Base-by-base conservation (phyloP, 2,329 filamentous ascomycete species). In the Colletotrichum tamarilloi region DNA sequence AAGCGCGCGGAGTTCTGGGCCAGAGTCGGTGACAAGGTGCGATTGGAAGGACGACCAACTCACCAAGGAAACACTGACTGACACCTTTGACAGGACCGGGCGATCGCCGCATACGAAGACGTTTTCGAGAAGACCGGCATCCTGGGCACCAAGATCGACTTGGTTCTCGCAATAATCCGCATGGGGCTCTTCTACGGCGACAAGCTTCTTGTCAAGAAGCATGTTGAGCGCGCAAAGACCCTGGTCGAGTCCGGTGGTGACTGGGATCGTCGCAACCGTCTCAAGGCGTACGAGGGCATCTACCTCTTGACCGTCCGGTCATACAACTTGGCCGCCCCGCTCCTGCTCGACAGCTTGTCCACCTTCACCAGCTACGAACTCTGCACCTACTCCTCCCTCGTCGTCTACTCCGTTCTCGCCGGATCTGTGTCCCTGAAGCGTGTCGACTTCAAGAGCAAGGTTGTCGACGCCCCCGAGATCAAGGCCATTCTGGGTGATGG, bases 341-440 rank as follows among this genome's bases (percentile, higher is more conserved):
- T 98, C 12, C 92, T 99, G 63, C 94, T 99, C 80, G 97, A 99
- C 87, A 98, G 95, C 81, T 89, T 99, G 77, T 98, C 96, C 32
- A 99, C 97, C 26, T 99, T 99, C 84, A 99, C 97, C 75, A 98
- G 95, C 83, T 98, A 98, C 86, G 97, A 99, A 84, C 91, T 99
- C 62, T 99, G 97, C 91, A 96, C 93, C 77, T 99, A 99, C 87
- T 98, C 95, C 72, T 93, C 91, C 74, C 91, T 99, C 28, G 97
- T 99, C 64, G 92, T 98, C 70, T 99, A 98, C 86, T 95, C 97
- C 1, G 96, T 98, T 26, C 92, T 99, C 42, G 95, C 97, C 46
- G 97, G 97, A 72, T 97, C 95, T 7, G 93, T 98, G 28, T 97
- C 96, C 58, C 90, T 99, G 69, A 98, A 98, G 87, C 93, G 97